Evolutionary conservation across 208 protist genomes (phyloP).

Genomic region (Herpetomonas tarakana): DNA sequence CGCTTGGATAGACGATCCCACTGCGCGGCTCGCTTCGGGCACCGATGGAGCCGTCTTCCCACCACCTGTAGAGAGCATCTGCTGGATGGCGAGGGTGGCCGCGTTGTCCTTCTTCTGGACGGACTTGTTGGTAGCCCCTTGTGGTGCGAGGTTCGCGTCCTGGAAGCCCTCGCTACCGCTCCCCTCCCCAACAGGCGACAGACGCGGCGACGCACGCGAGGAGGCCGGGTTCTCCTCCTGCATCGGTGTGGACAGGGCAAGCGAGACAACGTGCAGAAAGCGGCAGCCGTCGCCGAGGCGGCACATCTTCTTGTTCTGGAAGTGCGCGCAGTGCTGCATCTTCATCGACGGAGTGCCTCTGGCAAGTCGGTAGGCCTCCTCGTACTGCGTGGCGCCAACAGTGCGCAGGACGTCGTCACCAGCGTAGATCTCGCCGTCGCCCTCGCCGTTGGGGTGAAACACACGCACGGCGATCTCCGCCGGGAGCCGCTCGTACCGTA

Average conservation of each 20-base stretch:
- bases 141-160: background rate
- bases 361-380: conserved; percentile 38
- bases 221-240: conserved; percentile 14
- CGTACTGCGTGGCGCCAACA: conserved; percentile 61
- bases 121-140: background rate
- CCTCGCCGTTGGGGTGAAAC: conserved; percentile 64
- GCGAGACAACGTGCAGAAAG: conserved; percentile 73
- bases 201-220: background rate
- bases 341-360: conserved; percentile 41
- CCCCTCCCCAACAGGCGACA: background rate
- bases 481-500: conserved; percentile 56
- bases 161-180: conserved; percentile 1
- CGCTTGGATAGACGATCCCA: background rate
- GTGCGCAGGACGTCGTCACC: conserved; percentile 71
- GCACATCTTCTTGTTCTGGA: conserved; percentile 74
- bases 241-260: conserved; percentile 27
- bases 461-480: conserved; percentile 53
- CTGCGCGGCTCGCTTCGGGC: background rate
- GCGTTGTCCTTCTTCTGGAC: background rate
- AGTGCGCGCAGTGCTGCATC: conserved; percentile 87
- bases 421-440: conserved; percentile 33
- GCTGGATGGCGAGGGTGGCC: background rate
- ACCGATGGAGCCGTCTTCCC: background rate
- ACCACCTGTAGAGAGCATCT: background rate
- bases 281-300: conserved; percentile 71